Conservation (phyloP, 257 asterid genomes). For the Solanum neorickii region DNA sequence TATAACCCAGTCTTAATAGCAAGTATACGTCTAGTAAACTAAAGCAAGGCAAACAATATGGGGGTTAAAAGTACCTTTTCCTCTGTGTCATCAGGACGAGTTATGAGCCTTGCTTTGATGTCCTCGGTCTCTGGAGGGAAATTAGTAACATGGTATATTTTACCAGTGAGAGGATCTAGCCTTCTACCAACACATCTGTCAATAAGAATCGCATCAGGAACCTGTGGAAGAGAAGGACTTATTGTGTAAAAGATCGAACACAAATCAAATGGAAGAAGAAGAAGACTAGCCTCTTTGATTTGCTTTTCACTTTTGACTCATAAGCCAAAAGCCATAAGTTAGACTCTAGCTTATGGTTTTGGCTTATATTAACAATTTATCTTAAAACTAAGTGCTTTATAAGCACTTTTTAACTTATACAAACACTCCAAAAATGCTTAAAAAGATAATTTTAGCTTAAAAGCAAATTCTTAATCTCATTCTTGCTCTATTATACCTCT, state of each 20-base stretch:
- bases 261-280: neutral
- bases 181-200: constrained; percentile 90
- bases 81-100: constrained; percentile 85
- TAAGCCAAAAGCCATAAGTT: too few relatives aligned
- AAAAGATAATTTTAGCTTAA: too few relatives aligned
- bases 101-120: constrained; percentile 59
- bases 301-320: too few relatives aligned
- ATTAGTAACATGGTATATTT: constrained; percentile 54
- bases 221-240: constrained; percentile 33
- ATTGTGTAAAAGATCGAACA: constrained; percentile 7
- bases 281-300: neutral
- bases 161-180: constrained; percentile 78
- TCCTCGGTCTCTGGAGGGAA: constrained; percentile 82
- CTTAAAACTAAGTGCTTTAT: too few relatives aligned
- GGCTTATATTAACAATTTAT: too few relatives aligned
- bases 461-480: neutral
- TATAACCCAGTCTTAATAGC: neutral
- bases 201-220: constrained; percentile 67
- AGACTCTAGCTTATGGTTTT: too few relatives aligned
- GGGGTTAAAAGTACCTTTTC: constrained; percentile 48
- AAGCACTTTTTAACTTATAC: too few relatives aligned
- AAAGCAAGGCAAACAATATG: neutral
- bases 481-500: neutral
- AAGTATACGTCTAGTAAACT: neutral
- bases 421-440: too few relatives aligned